phyloP scores from a whole-genome alignment of 192 early-diverging fungal genomes.

The Rhizoclosmatium sp. region DNA sequence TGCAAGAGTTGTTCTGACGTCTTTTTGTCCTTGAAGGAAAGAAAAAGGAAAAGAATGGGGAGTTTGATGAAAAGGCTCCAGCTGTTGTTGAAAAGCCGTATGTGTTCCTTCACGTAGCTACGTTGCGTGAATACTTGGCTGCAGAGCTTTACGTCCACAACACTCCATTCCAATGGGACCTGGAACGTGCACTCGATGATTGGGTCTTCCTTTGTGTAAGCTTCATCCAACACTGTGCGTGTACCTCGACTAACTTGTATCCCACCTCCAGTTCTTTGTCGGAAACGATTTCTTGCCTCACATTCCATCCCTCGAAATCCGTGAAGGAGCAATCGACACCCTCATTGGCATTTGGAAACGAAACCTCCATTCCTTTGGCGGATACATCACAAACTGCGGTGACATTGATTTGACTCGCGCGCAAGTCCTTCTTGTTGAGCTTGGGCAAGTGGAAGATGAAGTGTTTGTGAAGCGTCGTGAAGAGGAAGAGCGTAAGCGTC shows the following conservation, averaged over 20 bases:
- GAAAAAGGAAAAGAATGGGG: slow-evolving; percentile 59
- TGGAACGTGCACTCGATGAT: slow-evolving; percentile 96
- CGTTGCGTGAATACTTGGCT: slow-evolving; percentile 93
- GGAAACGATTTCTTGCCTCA: slow-evolving; percentile 99
- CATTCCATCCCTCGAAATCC: slow-evolving; percentile 92
- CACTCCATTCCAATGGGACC: slow-evolving; percentile 67
- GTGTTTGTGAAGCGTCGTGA: slow-evolving; percentile 56
- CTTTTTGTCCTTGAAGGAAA: slow-evolving; percentile 56
- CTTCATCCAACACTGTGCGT: not conserved
- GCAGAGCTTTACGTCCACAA: slow-evolving; percentile 78
- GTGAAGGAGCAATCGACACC: slow-evolving; percentile 80
- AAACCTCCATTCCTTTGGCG: slow-evolving; percentile 62
- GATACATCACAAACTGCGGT: slow-evolving; percentile 93
- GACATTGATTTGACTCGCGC: slow-evolving; percentile 57
- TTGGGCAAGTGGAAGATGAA: slow-evolving; percentile 60
- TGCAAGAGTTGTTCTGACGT: not conserved
- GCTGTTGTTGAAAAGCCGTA: slow-evolving; percentile 55
- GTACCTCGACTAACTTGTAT: not conserved
- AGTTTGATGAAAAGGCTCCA: slow-evolving; percentile 53
- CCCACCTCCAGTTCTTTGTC: slow-evolving; percentile 73
- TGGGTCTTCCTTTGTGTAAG: slow-evolving; percentile 82
- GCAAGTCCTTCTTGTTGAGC: slow-evolving; percentile 55
- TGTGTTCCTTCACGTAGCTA: slow-evolving; percentile 79
- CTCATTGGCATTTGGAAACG: slow-evolving; percentile 69
- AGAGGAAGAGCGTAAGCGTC: slow-evolving; percentile 54